These are phyloP conservation scores for Hymenoscyphus infarciens DNA, from an alignment of 2,329 filamentous ascomycete genomes.

Conservation along the genomic window DNA sequence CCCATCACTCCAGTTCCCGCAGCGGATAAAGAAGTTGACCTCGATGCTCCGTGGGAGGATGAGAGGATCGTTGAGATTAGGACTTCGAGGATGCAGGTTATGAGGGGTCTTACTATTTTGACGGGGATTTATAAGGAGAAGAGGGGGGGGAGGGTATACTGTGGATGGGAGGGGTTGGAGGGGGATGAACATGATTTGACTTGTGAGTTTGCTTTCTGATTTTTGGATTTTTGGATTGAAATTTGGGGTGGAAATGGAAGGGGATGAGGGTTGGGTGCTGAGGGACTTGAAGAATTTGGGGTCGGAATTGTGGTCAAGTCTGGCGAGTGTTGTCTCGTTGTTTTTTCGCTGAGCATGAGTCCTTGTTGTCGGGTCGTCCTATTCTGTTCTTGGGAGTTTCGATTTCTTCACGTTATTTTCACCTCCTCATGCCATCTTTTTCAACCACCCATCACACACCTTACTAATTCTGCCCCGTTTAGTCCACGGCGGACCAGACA, in stretches of 20 bases:
- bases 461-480: too few relatives aligned
- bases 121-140: conserved; percentile 47
- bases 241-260: background rate
- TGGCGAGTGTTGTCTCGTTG: too few relatives aligned
- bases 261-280: background rate
- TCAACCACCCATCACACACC: too few relatives aligned
- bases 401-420: too few relatives aligned
- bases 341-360: too few relatives aligned
- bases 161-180: conserved; percentile 44
- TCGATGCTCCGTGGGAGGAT: conserved; percentile 21
- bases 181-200: conserved; percentile 60
- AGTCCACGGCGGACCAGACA: conserved; percentile 59
- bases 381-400: too few relatives aligned
- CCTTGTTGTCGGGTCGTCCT: too few relatives aligned
- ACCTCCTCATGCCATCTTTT: too few relatives aligned
- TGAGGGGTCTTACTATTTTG: conserved; percentile 46
- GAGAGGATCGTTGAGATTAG: conserved; percentile 52
- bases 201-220: conserved; percentile 24
- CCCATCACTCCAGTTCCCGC: conserved; percentile 5
- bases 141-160: conserved; percentile 20
- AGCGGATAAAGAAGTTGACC: conserved; percentile 4
- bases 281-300: too few relatives aligned
- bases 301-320: background rate
- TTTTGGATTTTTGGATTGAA: background rate
- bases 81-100: conserved; percentile 52